Conservation (phyloP, 1,139 yeast genomes). For the Spencermartinsiella ligniputridi region DNA sequence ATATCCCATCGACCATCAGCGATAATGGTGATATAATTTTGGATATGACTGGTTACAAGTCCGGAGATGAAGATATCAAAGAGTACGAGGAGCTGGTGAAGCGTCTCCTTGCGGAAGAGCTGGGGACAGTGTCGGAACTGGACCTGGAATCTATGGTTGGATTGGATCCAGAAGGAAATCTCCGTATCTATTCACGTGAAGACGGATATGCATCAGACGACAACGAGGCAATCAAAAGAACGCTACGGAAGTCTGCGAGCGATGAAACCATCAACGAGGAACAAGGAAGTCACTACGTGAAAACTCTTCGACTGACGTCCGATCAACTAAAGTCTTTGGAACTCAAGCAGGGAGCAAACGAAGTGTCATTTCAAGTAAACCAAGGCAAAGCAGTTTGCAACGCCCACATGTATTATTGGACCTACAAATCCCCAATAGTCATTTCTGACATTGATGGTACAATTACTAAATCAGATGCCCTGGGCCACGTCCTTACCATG, state of each 20-base stretch:
- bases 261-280: slow-evolving; percentile 13
- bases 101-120: slow-evolving; percentile 65
- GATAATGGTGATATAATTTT: slow-evolving; percentile 86
- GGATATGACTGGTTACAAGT: slow-evolving; percentile 96
- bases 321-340: slow-evolving; percentile 77
- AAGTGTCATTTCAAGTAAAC: slow-evolving; percentile 70
- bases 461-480: slow-evolving; percentile 93
- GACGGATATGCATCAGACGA: slow-evolving; percentile 9
- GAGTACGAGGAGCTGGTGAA: slow-evolving; percentile 55
- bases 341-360: slow-evolving; percentile 75
- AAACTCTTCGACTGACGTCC: slow-evolving; percentile 84
- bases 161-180: slow-evolving; percentile 68
- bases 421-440: slow-evolving; percentile 78
- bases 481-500: slow-evolving; percentile 93
- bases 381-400: slow-evolving; percentile 74
- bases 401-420: slow-evolving; percentile 82
- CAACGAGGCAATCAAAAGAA: slow-evolving; percentile 12
- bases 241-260: slow-evolving; percentile 13
- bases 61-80: slow-evolving; percentile 55
- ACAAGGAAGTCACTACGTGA: slow-evolving; percentile 49
- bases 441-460: slow-evolving; percentile 98
- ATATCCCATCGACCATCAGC: slow-evolving; percentile 85
- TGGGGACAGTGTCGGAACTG: slow-evolving; percentile 44
- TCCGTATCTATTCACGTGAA: slow-evolving; percentile 54
- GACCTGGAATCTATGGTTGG: slow-evolving; percentile 48